These are phyloP conservation scores for Cyberlindnera euphorbiae DNA, from an alignment of 805 yeast species.

Conservation along the genomic window DNA sequence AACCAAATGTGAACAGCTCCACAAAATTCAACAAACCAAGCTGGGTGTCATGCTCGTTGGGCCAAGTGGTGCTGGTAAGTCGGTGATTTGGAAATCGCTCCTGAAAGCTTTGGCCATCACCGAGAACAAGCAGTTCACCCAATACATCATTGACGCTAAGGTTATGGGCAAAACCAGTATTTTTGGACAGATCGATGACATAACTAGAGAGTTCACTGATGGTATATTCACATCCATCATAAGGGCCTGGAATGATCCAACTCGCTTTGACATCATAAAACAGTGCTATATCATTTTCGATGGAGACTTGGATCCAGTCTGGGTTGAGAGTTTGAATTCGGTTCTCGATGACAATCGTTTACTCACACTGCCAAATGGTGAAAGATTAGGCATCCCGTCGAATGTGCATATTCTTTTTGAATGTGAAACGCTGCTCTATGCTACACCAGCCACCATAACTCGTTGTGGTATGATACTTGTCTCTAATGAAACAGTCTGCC, in stretches of 20 bases:
- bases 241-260: slow-evolving; percentile 49
- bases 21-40: slow-evolving; percentile 54
- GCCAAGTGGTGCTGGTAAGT: slow-evolving; percentile 68
- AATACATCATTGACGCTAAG: slow-evolving; percentile 65
- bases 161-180: slow-evolving; percentile 60
- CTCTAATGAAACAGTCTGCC: slow-evolving; percentile 31
- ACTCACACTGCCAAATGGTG: slow-evolving; percentile 86
- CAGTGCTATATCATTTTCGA: slow-evolving; percentile 80
- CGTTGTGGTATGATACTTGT: slow-evolving; percentile 89
- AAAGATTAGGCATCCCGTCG: slow-evolving; percentile 61
- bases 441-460: slow-evolving; percentile 90
- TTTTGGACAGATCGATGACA: slow-evolving; percentile 65
- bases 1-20: slow-evolving; percentile 54
- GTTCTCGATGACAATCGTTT: slow-evolving; percentile 84
- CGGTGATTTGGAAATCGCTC: slow-evolving; percentile 46
- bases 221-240: slow-evolving; percentile 72
- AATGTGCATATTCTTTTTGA: slow-evolving; percentile 73
- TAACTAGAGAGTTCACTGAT: slow-evolving; percentile 90
- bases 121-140: slow-evolving; percentile 34
- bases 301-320: slow-evolving; percentile 89
- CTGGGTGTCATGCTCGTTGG: slow-evolving; percentile 86
- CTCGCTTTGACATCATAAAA: slow-evolving; percentile 53
- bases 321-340: slow-evolving; percentile 90
- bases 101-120: slow-evolving; percentile 32
- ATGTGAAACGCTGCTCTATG: slow-evolving; percentile 55